These are phyloP conservation scores for Rhodosporidiobolus sp. DNA, from an alignment of 768 basidiomycete species.

Conservation along the genomic window DNA sequence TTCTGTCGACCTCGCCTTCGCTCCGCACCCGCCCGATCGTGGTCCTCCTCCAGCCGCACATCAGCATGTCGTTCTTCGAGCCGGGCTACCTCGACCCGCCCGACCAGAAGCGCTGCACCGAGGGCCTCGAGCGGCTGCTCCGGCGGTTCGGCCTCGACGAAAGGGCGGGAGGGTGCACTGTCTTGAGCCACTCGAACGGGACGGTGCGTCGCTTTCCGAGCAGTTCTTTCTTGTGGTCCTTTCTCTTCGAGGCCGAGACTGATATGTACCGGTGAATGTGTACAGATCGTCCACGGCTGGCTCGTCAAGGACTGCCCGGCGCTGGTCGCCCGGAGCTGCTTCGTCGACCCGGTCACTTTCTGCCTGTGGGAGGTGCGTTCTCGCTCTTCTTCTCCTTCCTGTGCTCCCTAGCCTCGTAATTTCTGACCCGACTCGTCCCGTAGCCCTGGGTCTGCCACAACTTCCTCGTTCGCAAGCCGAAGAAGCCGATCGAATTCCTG, in stretches of 20 bases:
- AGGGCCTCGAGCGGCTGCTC: slow-evolving; percentile 57
- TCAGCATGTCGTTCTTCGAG: slow-evolving; percentile 82
- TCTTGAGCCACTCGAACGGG: slow-evolving; percentile 80
- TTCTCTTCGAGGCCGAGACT: neutral
- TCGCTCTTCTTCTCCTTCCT: too few relatives aligned
- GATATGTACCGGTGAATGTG: slow-evolving; percentile 47
- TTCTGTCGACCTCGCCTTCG: slow-evolving; percentile 55
- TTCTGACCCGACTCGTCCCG: too few relatives aligned
- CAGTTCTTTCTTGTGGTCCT: neutral
- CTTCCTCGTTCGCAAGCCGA: slow-evolving; percentile 65
- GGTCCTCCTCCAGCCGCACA: slow-evolving; percentile 75
- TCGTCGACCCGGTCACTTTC: slow-evolving; percentile 69
- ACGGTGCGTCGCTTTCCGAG: slow-evolving; percentile 52
- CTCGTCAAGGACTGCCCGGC: slow-evolving; percentile 72
- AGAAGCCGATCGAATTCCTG: slow-evolving; percentile 59
- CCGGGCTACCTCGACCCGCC: slow-evolving; percentile 68
- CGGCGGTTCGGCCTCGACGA: slow-evolving; percentile 53
- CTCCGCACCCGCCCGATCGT: slow-evolving; percentile 70
- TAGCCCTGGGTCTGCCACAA: slow-evolving; percentile 72
- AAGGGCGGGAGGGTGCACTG: slow-evolving; percentile 58
- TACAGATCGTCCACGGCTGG: slow-evolving; percentile 77
- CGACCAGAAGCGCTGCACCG: slow-evolving; percentile 60
- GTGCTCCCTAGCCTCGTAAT: neutral
- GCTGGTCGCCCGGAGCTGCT: slow-evolving; percentile 71
- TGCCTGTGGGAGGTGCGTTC: slow-evolving; percentile 65